Conservation (phyloP, 805 yeast genomes). For the Candida dajiaensis region DNA sequence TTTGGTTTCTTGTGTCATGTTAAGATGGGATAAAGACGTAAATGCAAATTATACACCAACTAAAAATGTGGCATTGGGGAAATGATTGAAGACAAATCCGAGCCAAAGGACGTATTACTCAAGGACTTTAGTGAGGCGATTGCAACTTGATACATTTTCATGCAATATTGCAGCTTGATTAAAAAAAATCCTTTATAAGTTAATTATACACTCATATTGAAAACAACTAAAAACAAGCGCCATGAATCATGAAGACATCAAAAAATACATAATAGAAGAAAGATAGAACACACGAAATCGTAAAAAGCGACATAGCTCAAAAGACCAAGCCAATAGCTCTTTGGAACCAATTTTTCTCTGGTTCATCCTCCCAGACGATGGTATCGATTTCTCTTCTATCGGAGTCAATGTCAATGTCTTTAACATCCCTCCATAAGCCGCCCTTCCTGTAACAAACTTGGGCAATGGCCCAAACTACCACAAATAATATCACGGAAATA, state of each 20-base stretch:
- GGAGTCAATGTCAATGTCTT: conserved; percentile 64
- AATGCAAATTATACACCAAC: too few species aligned
- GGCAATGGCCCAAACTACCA: conserved; percentile 47
- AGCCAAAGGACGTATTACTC: too few species aligned
- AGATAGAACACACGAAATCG: background rate
- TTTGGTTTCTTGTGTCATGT: too few species aligned
- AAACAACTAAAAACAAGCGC: background rate
- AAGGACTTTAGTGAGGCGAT: too few species aligned
- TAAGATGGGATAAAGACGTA: too few species aligned
- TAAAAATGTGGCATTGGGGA: too few species aligned
- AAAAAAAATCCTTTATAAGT: too few species aligned
- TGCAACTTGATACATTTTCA: too few species aligned
- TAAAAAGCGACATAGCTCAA: background rate
- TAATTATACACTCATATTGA: background rate
- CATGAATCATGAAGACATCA: background rate
- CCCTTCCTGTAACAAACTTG: conserved; percentile 44
- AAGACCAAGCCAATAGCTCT: background rate
- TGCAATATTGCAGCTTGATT: too few species aligned
- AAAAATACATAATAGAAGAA: too few species aligned
- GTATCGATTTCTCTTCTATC: conserved; percentile 62
- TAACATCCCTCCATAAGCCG: conserved; percentile 39
- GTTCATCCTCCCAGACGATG: conserved; percentile 49
- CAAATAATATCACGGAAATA: conserved; percentile 59
- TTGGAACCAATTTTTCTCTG: background rate
- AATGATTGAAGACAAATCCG: too few species aligned